These are phyloP conservation scores for Daedalea quercina DNA, from an alignment of 768 basidiomycete genomes.

Conservation along the genomic window DNA sequence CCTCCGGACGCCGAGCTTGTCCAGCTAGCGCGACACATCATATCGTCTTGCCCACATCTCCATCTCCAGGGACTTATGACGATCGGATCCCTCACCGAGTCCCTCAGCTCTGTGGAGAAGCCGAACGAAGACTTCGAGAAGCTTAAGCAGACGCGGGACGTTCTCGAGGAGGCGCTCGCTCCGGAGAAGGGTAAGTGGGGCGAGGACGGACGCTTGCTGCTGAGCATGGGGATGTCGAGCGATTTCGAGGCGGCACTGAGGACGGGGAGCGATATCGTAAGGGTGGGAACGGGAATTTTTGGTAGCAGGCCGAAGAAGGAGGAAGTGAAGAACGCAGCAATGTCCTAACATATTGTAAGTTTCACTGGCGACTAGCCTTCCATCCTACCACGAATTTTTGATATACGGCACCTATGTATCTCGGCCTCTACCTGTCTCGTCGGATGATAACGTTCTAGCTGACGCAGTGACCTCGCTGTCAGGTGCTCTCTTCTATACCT, in stretches of 20 bases:
- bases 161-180: constrained; percentile 42
- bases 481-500: too few species aligned
- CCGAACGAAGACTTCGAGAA: constrained; percentile 70
- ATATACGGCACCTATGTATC: too few species aligned
- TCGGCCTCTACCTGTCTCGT: too few species aligned
- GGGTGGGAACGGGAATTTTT: constrained; percentile 91
- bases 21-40: constrained; percentile 62
- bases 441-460: too few species aligned
- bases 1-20: constrained; percentile 42
- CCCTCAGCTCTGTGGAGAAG: constrained; percentile 41
- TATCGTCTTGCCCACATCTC: constrained; percentile 67
- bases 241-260: constrained; percentile 86
- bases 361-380: too few species aligned
- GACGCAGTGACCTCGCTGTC: too few species aligned
- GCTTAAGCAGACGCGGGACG: constrained; percentile 57
- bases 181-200: constrained; percentile 29
- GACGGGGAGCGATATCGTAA: constrained; percentile 80
- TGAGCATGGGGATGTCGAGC: constrained; percentile 97
- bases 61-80: constrained; percentile 91
- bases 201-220: constrained; percentile 42
- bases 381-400: too few species aligned
- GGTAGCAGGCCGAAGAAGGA: constrained; percentile 61
- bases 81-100: constrained; percentile 79
- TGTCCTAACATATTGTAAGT: too few species aligned
- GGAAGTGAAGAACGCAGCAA: background rate